Percentiles rank a stretch among this genome's conserved stretches.
phyloP scores from a whole-genome alignment of 148 eudicot genomes.

The Chenopodium quinoa region DNA sequence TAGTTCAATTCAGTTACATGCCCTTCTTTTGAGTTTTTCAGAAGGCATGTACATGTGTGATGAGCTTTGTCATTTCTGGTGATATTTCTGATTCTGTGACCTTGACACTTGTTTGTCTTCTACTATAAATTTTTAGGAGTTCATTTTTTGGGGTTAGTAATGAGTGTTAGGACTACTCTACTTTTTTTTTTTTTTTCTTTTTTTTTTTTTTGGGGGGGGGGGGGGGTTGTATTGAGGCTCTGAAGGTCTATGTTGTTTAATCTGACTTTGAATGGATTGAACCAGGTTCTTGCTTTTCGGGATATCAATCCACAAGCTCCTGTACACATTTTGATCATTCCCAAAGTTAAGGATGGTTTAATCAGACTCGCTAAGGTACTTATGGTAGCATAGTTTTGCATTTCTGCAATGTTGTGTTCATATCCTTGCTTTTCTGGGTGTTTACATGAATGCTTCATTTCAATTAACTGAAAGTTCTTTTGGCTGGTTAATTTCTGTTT shows the following conservation, averaged over 20 bases:
- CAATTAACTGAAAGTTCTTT: neutral
- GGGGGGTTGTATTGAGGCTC: neutral
- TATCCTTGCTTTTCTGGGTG: neutral
- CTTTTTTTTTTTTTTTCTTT: neutral
- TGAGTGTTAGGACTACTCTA: neutral
- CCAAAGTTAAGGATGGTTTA: slow-evolving; percentile 80
- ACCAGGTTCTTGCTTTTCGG: slow-evolving; percentile 89
- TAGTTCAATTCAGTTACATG: neutral
- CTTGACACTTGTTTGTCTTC: neutral
- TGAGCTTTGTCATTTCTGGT: neutral
- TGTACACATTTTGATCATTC: slow-evolving; percentile 79
- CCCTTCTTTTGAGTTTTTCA: neutral
- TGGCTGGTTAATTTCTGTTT: neutral
- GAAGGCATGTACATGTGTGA: neutral
- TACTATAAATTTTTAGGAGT: neutral
- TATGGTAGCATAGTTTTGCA: neutral
- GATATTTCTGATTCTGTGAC: neutral
- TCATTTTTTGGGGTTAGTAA: neutral
- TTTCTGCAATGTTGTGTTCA: slow-evolving; percentile 3
- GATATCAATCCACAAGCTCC: slow-evolving; percentile 93
- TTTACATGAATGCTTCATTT: neutral
- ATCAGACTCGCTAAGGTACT: slow-evolving; percentile 70
- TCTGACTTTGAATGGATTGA: slow-evolving; percentile 15
- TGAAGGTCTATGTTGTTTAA: neutral
- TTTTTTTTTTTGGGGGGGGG: too few relatives aligned